Percentiles rank a stretch among this genome's conserved stretches.
Conservation (phyloP, 371 early-diverging fungal genomes). For the Mucor saturninus region DNA sequence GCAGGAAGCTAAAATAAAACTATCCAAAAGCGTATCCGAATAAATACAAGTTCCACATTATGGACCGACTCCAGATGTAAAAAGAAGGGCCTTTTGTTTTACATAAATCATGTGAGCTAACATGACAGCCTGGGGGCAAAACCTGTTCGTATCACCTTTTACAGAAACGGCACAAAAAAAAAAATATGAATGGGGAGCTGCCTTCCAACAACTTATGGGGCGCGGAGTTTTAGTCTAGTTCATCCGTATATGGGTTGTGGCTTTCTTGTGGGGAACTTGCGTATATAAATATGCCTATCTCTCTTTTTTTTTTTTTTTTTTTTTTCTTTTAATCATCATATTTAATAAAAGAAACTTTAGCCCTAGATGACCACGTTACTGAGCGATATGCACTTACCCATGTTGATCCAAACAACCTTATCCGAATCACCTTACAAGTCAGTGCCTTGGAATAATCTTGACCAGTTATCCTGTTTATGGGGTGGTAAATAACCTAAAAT, state of each 20-base stretch:
- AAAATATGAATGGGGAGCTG: no score
- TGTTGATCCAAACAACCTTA: conserved; percentile 19
- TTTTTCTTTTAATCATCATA: neutral
- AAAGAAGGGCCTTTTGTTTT: no score
- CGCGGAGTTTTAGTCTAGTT: neutral
- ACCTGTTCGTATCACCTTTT: neutral
- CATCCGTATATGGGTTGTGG: neutral
- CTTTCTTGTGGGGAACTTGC: conserved; percentile 4
- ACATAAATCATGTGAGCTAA: neutral
- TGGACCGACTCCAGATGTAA: no score
- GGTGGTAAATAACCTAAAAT: conserved; percentile 12
- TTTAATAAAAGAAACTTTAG: neutral
- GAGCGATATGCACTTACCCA: conserved; percentile 27
- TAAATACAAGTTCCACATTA: no score
- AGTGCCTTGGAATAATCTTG: conserved; percentile 30
- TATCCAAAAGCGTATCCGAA: no score
- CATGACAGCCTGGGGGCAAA: neutral
- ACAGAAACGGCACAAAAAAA: conserved; percentile 1
- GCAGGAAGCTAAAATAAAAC: no score
- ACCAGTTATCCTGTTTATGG: conserved; percentile 31
- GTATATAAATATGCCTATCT: neutral
- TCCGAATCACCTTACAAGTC: conserved; percentile 15
- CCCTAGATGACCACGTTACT: conserved; percentile 9
- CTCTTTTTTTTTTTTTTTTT: conserved; percentile 4
- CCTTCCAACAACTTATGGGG: conserved; percentile 3